A percentile compares a stretch with the other conserved stretches of the same genome.
These are phyloP conservation scores for Plasmodium inui DNA, from an alignment of 169 alveolate species.

Conservation along the genomic window DNA sequence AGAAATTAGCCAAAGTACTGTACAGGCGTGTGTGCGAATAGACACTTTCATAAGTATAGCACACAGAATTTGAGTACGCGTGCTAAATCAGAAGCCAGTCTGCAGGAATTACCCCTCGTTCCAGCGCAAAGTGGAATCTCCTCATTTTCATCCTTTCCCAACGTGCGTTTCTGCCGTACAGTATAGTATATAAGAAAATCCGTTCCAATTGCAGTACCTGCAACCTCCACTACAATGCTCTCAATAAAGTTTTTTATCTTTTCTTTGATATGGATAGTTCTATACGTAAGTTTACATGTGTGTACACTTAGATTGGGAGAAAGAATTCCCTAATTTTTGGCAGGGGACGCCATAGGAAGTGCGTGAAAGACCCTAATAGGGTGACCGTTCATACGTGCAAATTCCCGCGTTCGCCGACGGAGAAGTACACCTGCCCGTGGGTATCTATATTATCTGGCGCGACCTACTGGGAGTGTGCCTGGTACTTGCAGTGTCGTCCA, in stretches of 20 bases:
- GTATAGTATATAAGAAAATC: not conserved
- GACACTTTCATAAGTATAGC: not conserved
- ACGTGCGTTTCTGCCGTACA: not conserved
- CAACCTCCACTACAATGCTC: constrained; percentile 2
- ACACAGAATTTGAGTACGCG: not conserved
- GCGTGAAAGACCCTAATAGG: not conserved
- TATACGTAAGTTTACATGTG: constrained; percentile 47
- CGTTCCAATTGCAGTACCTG: not conserved
- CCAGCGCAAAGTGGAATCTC: not conserved
- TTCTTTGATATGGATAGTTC: constrained; percentile 20
- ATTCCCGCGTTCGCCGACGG: not conserved
- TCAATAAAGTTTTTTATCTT: constrained; percentile 47
- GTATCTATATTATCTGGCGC: not conserved
- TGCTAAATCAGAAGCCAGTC: not conserved
- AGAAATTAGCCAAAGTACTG: not conserved
- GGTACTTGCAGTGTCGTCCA: not conserved
- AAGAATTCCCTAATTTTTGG: not conserved
- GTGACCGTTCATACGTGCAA: not conserved
- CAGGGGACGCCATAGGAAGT: not conserved
- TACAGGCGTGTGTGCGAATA: not conserved
- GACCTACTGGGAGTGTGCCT: not conserved
- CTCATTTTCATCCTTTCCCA: not conserved
- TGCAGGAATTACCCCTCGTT: not conserved
- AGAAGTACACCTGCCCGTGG: not conserved
- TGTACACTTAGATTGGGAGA: not conserved